phyloP scores from a whole-genome alignment of 2,329 filamentous ascomycete genomes.

The Akanthomyces uredinophilus region DNA sequence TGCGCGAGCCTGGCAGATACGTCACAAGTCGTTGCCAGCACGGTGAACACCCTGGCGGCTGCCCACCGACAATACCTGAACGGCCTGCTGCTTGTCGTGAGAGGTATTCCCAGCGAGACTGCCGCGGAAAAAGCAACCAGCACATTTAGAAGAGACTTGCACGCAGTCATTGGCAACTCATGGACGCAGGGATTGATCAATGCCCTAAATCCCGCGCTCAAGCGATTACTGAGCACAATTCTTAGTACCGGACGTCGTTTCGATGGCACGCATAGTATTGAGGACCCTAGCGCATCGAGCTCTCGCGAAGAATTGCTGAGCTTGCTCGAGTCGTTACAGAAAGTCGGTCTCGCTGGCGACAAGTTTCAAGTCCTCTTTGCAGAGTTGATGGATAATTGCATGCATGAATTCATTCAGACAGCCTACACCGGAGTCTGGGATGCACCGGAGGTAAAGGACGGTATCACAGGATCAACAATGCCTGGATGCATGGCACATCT shows the following conservation, averaged over 20 bases:
- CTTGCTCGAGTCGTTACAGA: constrained; percentile 54
- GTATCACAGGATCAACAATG: constrained; percentile 26
- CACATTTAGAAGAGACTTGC: constrained; percentile 57
- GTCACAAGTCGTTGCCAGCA: constrained; percentile 44
- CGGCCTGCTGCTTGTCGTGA: constrained; percentile 47
- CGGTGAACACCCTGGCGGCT: constrained; percentile 54
- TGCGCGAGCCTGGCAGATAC: constrained; percentile 39
- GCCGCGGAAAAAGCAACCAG: constrained; percentile 34
- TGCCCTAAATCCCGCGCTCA: constrained; percentile 51
- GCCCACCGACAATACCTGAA: constrained; percentile 54
- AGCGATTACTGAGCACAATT: constrained; percentile 45
- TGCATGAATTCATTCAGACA: constrained; percentile 57
- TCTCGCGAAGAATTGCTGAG: constrained; percentile 48
- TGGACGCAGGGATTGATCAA: constrained; percentile 48
- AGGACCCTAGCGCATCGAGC: constrained; percentile 28
- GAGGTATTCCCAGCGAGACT: constrained; percentile 38
- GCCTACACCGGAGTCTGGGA: constrained; percentile 61
- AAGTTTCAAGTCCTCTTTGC: constrained; percentile 67
- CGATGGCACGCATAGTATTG: constrained; percentile 17
- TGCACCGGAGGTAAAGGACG: constrained; percentile 20
- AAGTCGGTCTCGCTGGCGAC: constrained; percentile 64
- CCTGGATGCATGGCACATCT: constrained; percentile 56
- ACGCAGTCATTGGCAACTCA: constrained; percentile 61
- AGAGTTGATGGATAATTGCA: constrained; percentile 61
- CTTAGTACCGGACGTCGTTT: constrained; percentile 30